These are phyloP conservation scores for Apiotrichum laibachii DNA, from an alignment of 1,284 basidiomycete genomes.

Conservation along the genomic window DNA sequence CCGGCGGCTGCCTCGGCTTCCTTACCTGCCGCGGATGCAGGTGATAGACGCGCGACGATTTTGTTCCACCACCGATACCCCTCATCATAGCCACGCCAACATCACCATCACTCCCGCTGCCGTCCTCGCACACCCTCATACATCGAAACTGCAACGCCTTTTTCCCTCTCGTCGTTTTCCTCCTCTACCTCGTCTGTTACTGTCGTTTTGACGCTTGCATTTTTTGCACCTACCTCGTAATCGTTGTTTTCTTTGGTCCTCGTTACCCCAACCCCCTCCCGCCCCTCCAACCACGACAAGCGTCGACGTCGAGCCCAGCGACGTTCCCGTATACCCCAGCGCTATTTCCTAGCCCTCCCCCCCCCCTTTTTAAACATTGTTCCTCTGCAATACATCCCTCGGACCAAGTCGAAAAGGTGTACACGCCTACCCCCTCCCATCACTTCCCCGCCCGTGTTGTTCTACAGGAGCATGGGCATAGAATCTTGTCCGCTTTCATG, in stretches of 20 bases:
- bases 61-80: neutral
- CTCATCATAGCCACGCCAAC: neutral
- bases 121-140: neutral
- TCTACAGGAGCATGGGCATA: conserved; percentile 8
- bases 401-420: too few species aligned
- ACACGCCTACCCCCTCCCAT: neutral
- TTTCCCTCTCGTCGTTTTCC: neutral
- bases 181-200: conserved; percentile 4
- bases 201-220: conserved; percentile 8
- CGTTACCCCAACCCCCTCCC: neutral
- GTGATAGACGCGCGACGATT: conserved; percentile 19
- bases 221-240: conserved; percentile 10
- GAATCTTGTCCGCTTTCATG: conserved; percentile 7
- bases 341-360: neutral
- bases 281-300: neutral
- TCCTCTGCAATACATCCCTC: neutral
- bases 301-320: neutral
- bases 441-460: neutral
- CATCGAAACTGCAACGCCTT: neutral
- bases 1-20: conserved; percentile 44
- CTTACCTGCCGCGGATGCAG: conserved; percentile 47
- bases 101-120: neutral
- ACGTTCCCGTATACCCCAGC: neutral
- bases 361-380: neutral
- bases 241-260: conserved; percentile 11